Base-by-base conservation (phyloP, 139 green algal genomes). In the Asterochloris sp. region DNA sequence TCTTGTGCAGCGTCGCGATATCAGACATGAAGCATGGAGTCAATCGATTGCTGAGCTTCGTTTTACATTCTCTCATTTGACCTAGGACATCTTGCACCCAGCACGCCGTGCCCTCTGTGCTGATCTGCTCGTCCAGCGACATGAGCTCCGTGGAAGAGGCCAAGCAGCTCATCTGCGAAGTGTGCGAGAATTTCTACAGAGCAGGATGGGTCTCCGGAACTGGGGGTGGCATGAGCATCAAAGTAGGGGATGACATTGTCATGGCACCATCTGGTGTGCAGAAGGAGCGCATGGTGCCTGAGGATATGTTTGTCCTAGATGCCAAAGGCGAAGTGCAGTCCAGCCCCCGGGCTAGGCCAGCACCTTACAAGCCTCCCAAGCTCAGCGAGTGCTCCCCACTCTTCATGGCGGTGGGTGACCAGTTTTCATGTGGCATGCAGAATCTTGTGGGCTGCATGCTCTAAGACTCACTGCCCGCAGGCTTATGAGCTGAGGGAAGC, bases 291-390 rank as follows among this genome's bases (percentile, higher is more conserved):
- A 99, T 99, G 96, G 29, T 90, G 75, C 82, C 94, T 0, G 88
- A 91, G 15, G 96, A 99, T 88, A 98, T 99, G 93, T 99, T 96
- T 77, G 95, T 99, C 27, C 86, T 99, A 79, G 90, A 98, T 78
- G 60, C 26, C 14, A 81, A 89, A 54, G 96, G 94, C 60, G 86
- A 90, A 0, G 83, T 97, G 15, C 12, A 94, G 26, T 68, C 95
- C 67, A 90, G 87, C 0, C 95, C 95, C 12, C 11, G 29, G 6
- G 80, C 88, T 0, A 87, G 90, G 47, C 90, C 93, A n/a, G 85
- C 91, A 62, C 92, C 93, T 0, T 90, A 92, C 78, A 93, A 94
- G 73, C 83, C 95, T 8, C 95, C 95, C 19, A 99, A 99, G 89
- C 91, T 98, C 63, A 94, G 86, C 73, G 96, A 99, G 84, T 99